Base-by-base conservation (phyloP, 208 protist species). In the Acanthamoeba culbertsoni region DNA sequence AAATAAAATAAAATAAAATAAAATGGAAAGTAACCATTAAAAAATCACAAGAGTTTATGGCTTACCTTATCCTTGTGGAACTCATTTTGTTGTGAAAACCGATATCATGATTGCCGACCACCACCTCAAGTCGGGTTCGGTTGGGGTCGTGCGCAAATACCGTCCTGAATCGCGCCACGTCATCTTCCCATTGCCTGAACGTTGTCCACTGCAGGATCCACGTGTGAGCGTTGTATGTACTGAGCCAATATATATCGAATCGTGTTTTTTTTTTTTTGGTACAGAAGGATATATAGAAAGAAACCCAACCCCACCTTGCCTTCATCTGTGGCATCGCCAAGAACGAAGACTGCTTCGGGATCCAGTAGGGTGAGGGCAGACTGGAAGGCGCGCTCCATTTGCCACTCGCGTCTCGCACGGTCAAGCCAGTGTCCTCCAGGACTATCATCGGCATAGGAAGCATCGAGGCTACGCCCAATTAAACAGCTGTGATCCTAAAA, bases 51-150 rank as follows among this genome's bases (percentile, higher is more conserved):
- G n/a, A n/a, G n/a, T n/a, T n/a, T n/a, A n/a, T n/a, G n/a, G n/a
- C n/a, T n/a, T 45, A 90, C 82, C 82, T 28, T 5, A 90, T 65
- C 31, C 82, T 28, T 16, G 37, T 59, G 33, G 48, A 46, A n/a
- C 18, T 45, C 82, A 90, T 90, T 20, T 31, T 90, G 82, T 59
- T 16, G 82, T 90, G 82, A 31, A 90, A 90, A 7, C 82, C 82
- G 42, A 90, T 65, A 20, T 90, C 82, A n/a, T 90, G 82, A 65
- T 90, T 90, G 82, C 82, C 82, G 18, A 90, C 82, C 20, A 90
- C 48, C 35, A 90, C 82, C 35, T 90, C 53, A 14, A 90, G 82
- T 12, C 1, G 55, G 1, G 23, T 40, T 18, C 40, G 6, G 18
- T 1, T 31, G 1, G 48, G 6, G 1, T 90, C 55, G 82, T 90